These are phyloP conservation scores for Suillus brevipes DNA, from an alignment of 768 basidiomycete genomes.

Conservation along the genomic window DNA sequence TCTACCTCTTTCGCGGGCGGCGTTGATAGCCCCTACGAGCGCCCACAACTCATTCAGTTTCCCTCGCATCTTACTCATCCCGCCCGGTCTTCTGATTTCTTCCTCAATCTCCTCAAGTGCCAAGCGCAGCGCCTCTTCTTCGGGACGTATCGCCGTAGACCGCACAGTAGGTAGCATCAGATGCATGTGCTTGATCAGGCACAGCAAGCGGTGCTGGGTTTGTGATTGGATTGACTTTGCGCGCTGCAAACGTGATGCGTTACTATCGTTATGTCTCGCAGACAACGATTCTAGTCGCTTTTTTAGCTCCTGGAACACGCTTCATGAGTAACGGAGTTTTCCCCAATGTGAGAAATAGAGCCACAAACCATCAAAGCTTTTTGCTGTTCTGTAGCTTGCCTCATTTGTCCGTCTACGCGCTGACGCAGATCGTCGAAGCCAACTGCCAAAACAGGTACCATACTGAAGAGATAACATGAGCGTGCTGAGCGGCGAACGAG, in stretches of 20 bases:
- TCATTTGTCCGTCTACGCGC: slow-evolving; percentile 74
- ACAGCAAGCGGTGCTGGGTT: slow-evolving; percentile 66
- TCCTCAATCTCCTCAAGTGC: slow-evolving; percentile 74
- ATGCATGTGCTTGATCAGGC: slow-evolving; percentile 73
- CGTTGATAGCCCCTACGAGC: slow-evolving; percentile 69
- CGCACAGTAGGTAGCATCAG: slow-evolving; percentile 76
- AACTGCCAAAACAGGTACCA: slow-evolving; percentile 76
- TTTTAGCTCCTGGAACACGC: slow-evolving; percentile 56
- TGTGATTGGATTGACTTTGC: slow-evolving; percentile 66
- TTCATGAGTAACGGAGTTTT: background rate
- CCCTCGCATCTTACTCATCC: slow-evolving; percentile 59
- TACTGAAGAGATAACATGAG: slow-evolving; percentile 38
- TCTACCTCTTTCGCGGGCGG: slow-evolving; percentile 51
- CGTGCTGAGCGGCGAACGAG: background rate
- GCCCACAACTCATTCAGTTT: slow-evolving; percentile 88
- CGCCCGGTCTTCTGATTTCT: slow-evolving; percentile 57
- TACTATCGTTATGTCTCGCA: slow-evolving; percentile 64
- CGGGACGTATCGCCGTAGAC: slow-evolving; percentile 71
- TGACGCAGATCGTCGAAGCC: slow-evolving; percentile 82
- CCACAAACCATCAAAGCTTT: slow-evolving; percentile 57
- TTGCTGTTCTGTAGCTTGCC: slow-evolving; percentile 65
- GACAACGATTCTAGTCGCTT: slow-evolving; percentile 59
- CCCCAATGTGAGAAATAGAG: background rate
- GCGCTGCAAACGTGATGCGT: slow-evolving; percentile 64
- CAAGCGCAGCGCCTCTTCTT: slow-evolving; percentile 75